Base-by-base conservation (phyloP, 371 early-diverging fungal genomes). In the Mucor ambiguus region DNA sequence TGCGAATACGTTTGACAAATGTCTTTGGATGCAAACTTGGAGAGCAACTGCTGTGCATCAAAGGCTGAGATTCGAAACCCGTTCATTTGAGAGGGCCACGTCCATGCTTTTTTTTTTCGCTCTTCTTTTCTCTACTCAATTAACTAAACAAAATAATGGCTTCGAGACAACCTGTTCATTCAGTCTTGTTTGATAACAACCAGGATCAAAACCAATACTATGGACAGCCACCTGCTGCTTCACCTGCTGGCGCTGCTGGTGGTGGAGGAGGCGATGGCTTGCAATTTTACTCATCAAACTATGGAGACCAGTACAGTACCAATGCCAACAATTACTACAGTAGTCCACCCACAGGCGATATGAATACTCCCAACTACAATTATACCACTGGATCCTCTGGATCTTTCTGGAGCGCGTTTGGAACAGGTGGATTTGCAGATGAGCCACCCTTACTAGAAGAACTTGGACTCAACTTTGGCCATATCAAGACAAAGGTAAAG, bases 381-480 rank as follows among this genome's bases (percentile, higher is more conserved):
- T 77, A 78, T 58, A 69, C 76, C 29, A 60, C 74, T 20, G 73
- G 69, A 30, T 68, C 79, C 16, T 37, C 71, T 44, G 70, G 72
- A 4, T 68, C 77, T n/a, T 79, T 80, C 56, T 81, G 80, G 80
- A 72, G 90, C 14, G 92, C 92, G 18, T 91, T 92, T 80, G 90
- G 93, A 16, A 89, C 96, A 8, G 96, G 96, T 35, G 96, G 93
- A 11, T 89, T 90, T 70, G 89, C 91, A 46, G 93, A 90, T 67
- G 97, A 96, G 72, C 92, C 93, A 49, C 94, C 96, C 16, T 80
- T 96, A 60, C 68, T 96, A 69, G 93, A 96, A 88, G 97, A 97
- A 76, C 89, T 97, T 32, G 97, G 94, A 8, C 87, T 98, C 67
- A 95, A 95, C 77, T 97, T 96, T 74, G 81, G 71, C 38, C 96